phyloP scores from a whole-genome alignment of 164 flowering plant genomes.

The Annona cherimola region DNA sequence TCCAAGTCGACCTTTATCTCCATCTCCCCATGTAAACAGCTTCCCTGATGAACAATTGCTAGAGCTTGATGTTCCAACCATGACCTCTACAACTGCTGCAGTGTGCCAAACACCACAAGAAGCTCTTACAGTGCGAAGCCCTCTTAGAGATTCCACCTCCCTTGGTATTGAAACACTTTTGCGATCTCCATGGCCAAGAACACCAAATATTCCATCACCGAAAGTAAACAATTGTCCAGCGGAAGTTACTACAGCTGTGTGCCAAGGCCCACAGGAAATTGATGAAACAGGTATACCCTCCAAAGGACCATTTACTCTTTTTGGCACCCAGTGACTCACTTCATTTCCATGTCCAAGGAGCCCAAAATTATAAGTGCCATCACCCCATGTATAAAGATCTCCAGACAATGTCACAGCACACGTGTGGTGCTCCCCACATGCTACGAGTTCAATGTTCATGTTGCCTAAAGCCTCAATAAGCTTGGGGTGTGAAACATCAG shows the following conservation, averaged over 20 bases:
- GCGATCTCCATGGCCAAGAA: slow-evolving; percentile 93
- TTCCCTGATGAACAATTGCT: slow-evolving; percentile 94
- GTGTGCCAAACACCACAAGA: slow-evolving; percentile 99
- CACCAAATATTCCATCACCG: slow-evolving; percentile 99
- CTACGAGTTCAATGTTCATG: slow-evolving; percentile 82
- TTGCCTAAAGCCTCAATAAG: slow-evolving; percentile 79
- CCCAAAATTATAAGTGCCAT: slow-evolving; percentile 84
- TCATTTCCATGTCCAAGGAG: slow-evolving; percentile 94
- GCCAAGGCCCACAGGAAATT: slow-evolving; percentile 98
- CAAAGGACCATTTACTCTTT: slow-evolving; percentile 85
- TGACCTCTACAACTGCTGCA: slow-evolving; percentile 97
- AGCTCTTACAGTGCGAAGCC: slow-evolving; percentile 89
- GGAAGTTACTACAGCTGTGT: slow-evolving; percentile 95
- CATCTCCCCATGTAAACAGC: slow-evolving; percentile 99
- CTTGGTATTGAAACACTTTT: slow-evolving; percentile 75
- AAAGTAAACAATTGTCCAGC: slow-evolving; percentile 93
- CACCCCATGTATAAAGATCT: slow-evolving; percentile 97
- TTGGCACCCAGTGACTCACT: slow-evolving; percentile 97
- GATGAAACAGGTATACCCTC: slow-evolving; percentile 94
- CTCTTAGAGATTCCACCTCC: slow-evolving; percentile 96
- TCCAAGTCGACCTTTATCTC: slow-evolving; percentile 93
- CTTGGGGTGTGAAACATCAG: slow-evolving; percentile 92
- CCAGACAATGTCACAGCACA: slow-evolving; percentile 99
- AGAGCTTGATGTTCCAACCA: slow-evolving; percentile 93
- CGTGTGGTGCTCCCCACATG: slow-evolving; percentile 93